Evolutionary conservation across 139 green algal species (phyloP).

Genomic region (Spirogloea muscicola): DNA sequence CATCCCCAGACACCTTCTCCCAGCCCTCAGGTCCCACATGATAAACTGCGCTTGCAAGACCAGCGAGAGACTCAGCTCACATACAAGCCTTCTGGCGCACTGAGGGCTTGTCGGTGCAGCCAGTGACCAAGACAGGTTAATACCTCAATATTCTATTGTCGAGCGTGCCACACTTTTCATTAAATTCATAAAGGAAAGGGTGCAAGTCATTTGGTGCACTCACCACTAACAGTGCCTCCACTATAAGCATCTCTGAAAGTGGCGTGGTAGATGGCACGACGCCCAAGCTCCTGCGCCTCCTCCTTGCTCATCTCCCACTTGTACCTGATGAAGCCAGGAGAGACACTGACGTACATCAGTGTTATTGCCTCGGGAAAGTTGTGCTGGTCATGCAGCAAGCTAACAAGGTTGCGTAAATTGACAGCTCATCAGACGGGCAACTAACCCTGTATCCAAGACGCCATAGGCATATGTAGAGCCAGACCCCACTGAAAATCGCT

Average conservation of each 20-base stretch:
- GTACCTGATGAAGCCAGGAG: constrained; percentile 21
- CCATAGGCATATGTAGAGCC: constrained; percentile 97
- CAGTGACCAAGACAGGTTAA: too few relatives aligned
- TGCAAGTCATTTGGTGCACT: not conserved
- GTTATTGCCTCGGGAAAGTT: not conserved
- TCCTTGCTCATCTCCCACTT: constrained; percentile 83
- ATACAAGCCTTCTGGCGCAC: too few relatives aligned
- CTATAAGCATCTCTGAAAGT: constrained; percentile 93
- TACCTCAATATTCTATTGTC: too few relatives aligned
- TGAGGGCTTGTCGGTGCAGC: too few relatives aligned
- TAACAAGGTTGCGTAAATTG: too few relatives aligned
- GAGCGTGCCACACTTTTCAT: too few relatives aligned
- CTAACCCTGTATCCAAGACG: constrained; percentile 82
- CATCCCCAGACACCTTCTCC: constrained; percentile 92
- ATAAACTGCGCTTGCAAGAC: constrained; percentile 73
- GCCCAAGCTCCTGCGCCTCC: constrained; percentile 88
- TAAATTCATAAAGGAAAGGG: not conserved
- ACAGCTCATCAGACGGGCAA: too few relatives aligned
- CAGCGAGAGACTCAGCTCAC: too few relatives aligned
- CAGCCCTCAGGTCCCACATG: constrained; percentile 92
- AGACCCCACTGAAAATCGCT: constrained; percentile 92
- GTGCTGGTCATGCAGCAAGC: not conserved
- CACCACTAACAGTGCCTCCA: constrained; percentile 84
- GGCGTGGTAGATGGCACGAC: constrained; percentile 95
- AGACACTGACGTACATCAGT: too few relatives aligned